These are phyloP conservation scores for Tolypocladium tundrense DNA, from an alignment of 2,329 filamentous ascomycete genomes.

Conservation along the genomic window DNA sequence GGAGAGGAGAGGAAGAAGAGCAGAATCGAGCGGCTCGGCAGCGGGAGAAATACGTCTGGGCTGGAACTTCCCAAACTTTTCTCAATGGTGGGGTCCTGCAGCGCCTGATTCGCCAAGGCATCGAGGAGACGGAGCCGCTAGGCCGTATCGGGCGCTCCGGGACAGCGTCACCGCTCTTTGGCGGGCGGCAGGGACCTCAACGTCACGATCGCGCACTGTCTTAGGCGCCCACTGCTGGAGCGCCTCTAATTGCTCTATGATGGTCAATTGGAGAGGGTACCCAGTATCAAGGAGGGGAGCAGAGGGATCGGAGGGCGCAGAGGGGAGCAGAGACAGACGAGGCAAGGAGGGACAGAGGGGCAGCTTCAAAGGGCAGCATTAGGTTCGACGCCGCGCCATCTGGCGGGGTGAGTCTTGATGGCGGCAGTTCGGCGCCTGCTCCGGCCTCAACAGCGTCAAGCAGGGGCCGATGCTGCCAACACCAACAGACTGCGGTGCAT, in stretches of 20 bases:
- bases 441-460: too few species aligned
- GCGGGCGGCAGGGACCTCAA: not conserved
- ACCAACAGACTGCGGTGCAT: not conserved
- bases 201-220: not conserved
- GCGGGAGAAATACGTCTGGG: slow-evolving; percentile 6
- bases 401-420: not conserved
- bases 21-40: slow-evolving; percentile 2
- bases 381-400: not conserved
- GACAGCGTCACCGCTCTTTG: slow-evolving; percentile 6
- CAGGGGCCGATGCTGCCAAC: too few species aligned
- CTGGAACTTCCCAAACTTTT: slow-evolving; percentile 9
- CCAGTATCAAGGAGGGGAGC: too few species aligned
- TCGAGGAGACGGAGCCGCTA: slow-evolving; percentile 3
- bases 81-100: slow-evolving; percentile 10
- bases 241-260: not conserved
- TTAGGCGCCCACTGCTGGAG: not conserved
- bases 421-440: not conserved
- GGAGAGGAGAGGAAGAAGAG: slow-evolving; percentile 7
- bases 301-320: too few species aligned
- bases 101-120: slow-evolving; percentile 9
- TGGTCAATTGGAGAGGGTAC: not conserved
- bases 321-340: too few species aligned
- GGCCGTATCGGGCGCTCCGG: not conserved
- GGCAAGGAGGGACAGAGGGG: too few species aligned
- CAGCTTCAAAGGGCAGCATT: not conserved